A percentile compares a stretch with the other conserved stretches of the same genome.
phyloP scores from a whole-genome alignment of 176 grass and related monocot genomes.

The Hordeum vulgare region MorexV3_pseudomolecules_assembly NC_058523.1:63724279-63724778 shows the following conservation, averaged over 20 bases:
- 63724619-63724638: conserved; percentile 66
- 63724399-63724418: conserved; percentile 64
- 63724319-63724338: conserved; percentile 39
- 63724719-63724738: conserved; percentile 73
- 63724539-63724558: conserved; percentile 34
- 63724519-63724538: conserved; percentile 23
- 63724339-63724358: conserved; percentile 45
- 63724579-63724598: conserved; percentile 49
- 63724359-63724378: conserved; percentile 48
- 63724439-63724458: conserved; percentile 71
- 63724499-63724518: conserved; percentile 13
- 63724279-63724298: conserved; percentile 61
- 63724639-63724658: conserved; percentile 69
- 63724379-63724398: conserved; percentile 40
- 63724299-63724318: conserved; percentile 55
- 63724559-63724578: conserved; percentile 53
- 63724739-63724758: conserved; percentile 37
- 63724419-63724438: conserved; percentile 39
- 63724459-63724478: conserved; percentile 59
- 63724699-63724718: conserved; percentile 74
- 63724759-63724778: conserved; percentile 47
- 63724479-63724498: conserved; percentile 52
- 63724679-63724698: conserved; percentile 69
- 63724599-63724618: conserved; percentile 30
- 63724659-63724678: conserved; percentile 77